Percentiles rank a stretch among this genome's conserved stretches.
phyloP scores from a whole-genome alignment of 306 rosid species.

The Citrullus colocynthis region DNA sequence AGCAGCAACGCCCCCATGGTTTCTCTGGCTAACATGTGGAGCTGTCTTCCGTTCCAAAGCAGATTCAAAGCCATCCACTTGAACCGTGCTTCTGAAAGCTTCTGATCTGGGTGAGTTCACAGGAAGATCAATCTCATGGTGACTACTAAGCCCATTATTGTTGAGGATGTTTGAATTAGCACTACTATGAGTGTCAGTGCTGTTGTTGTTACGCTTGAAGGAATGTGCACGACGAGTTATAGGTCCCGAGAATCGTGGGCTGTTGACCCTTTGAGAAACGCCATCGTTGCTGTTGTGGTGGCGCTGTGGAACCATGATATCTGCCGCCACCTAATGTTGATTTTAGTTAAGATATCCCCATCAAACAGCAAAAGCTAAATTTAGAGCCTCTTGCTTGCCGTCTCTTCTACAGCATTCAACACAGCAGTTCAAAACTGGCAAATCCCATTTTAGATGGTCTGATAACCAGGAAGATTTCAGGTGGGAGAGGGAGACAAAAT shows the following conservation, averaged over 20 bases:
- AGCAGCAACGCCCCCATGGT: slow-evolving; percentile 26
- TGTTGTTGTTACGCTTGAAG: slow-evolving; percentile 55
- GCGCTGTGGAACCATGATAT: slow-evolving; percentile 44
- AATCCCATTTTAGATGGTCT: background rate
- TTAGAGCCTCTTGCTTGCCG: background rate
- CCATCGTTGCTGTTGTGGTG: slow-evolving; percentile 50
- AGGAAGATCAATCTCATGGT: slow-evolving; percentile 58
- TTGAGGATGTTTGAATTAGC: slow-evolving; percentile 1
- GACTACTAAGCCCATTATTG: slow-evolving; percentile 20
- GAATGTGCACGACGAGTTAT: slow-evolving; percentile 96
- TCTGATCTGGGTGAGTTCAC: slow-evolving; percentile 68
- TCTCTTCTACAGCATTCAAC: background rate
- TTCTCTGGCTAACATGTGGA: slow-evolving; percentile 44
- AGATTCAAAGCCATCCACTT: slow-evolving; percentile 37
- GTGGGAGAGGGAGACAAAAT: background rate
- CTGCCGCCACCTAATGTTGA: background rate
- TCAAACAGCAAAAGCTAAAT: background rate
- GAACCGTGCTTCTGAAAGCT: slow-evolving; percentile 14
- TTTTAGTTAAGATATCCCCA: background rate
- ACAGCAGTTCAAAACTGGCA: background rate
- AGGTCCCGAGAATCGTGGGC: slow-evolving; percentile 86
- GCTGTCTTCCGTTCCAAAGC: slow-evolving; percentile 36
- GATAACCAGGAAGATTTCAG: background rate
- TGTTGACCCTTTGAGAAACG: slow-evolving; percentile 75
- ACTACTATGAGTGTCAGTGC: background rate